Evolutionary conservation across 768 basidiomycete genomes (phyloP).

Genomic region (Termitomyces sp.): DNA sequence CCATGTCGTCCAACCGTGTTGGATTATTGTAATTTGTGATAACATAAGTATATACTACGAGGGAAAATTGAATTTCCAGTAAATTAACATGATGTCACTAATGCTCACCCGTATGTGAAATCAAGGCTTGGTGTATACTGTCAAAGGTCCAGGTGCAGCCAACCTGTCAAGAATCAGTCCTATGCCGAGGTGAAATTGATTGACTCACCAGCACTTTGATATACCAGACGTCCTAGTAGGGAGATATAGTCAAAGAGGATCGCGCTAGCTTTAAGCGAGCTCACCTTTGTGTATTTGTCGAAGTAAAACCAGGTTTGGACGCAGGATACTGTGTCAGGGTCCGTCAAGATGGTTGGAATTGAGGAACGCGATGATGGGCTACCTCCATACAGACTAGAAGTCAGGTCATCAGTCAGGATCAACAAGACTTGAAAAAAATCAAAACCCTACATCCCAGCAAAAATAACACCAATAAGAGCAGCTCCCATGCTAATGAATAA

Average conservation of each 20-base stretch:
- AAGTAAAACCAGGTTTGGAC: constrained; percentile 55
- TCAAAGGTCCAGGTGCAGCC: constrained; percentile 44
- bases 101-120: constrained; percentile 44
- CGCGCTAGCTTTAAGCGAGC: background rate
- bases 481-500: constrained; percentile 39
- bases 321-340: constrained; percentile 37
- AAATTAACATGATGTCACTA: background rate
- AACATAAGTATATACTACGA: constrained; percentile 47
- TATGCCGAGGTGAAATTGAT: background rate
- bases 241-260: background rate
- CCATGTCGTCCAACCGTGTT: constrained; percentile 28
- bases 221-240: constrained; percentile 39
- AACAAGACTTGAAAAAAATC: background rate
- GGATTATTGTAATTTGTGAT: constrained; percentile 47
- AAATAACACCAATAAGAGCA: constrained; percentile 43
- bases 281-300: constrained; percentile 36
- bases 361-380: constrained; percentile 6
- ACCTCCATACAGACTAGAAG: constrained; percentile 47
- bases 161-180: constrained; percentile 28
- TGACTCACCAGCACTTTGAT: constrained; percentile 41
- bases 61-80: background rate
- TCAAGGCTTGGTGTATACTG: constrained; percentile 45
- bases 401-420: background rate
- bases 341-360: background rate
- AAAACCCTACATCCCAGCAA: constrained; percentile 36